These are phyloP conservation scores for Blastobotrys petasosporus DNA, from an alignment of 1,139 yeast species.

Conservation along the genomic window DNA sequence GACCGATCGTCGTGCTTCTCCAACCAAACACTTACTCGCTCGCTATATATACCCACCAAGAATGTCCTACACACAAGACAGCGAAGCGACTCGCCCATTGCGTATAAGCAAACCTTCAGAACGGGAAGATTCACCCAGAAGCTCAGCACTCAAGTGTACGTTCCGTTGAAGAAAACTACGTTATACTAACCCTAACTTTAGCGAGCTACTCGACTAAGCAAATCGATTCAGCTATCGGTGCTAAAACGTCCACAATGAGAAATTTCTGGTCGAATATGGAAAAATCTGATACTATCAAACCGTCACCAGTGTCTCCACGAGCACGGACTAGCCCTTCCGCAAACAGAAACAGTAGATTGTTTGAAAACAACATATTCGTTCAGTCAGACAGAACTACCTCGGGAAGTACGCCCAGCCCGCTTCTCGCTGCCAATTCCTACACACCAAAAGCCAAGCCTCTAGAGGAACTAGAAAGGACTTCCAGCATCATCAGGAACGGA, in stretches of 20 bases:
- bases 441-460: constrained; percentile 3
- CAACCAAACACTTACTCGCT: no score
- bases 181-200: background rate
- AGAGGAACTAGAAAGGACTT: constrained; percentile 11
- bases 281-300: constrained; percentile 15
- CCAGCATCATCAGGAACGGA: constrained; percentile 24
- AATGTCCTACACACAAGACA: no score
- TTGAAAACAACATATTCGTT: constrained; percentile 21
- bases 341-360: constrained; percentile 9
- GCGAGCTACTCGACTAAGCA: background rate
- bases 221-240: constrained; percentile 14
- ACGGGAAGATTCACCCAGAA: background rate
- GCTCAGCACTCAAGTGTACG: background rate
- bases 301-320: constrained; percentile 10
- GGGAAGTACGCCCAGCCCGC: constrained; percentile 1
- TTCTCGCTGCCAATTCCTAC: constrained; percentile 1
- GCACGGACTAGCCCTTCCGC: constrained; percentile 3
- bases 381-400: constrained; percentile 16
- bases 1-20: no score
- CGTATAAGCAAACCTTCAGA: constrained; percentile 10
- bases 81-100: constrained; percentile 11
- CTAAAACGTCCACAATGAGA: constrained; percentile 26
- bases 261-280: constrained; percentile 31
- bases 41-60: no score
- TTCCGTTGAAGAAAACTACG: background rate